Evolutionary conservation across 148 eudicot species (phyloP), one percentile per base, ranked within the genome.

Genomic region (Diospyros lotus): DNA sequence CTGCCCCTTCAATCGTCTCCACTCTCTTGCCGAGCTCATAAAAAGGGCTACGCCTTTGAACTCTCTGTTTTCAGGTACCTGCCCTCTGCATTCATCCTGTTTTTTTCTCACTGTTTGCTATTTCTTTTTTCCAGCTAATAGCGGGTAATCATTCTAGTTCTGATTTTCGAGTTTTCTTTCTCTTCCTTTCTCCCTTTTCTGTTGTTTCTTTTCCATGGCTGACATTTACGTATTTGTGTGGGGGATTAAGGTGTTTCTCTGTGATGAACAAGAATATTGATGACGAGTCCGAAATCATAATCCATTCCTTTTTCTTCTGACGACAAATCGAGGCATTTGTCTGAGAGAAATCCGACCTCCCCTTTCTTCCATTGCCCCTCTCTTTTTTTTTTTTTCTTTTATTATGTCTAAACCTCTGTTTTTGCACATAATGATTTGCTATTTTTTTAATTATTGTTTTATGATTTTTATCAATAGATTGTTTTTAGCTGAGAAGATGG

Each of bases 281-380:
- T 84, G 84, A 80, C 86, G 86, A 84, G 86, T 84, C 86, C 75
- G 86, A 28, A 28, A 83, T 83, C 42, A 54, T 54, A 66, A 79
- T 84, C 82, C 86, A 84, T 84, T 84, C 84, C 58, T 67, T 9
- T 65, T 54, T 46, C n/a, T 72, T 76, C 43, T 84, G 86, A 84
- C 76, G 86, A 78, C 80, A 40, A 77, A 71, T 75, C 82, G 86
- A 73, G 87, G 85, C 82, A 84, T 79, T 79, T 80, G 82, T 75
- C 84, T 75, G 88, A 85, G 88, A 80, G 88, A 66, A 82, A 74
- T 65, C 63, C 4, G 38, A 53, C 14, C 55, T 28, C 28, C 17
- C 7, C 38, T 12, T 80, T 6, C 1, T 67, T 18, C 51, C 42
- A 11, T 53, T 44, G 38, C 38, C 28, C 28, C 9, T 76, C 45